These are phyloP conservation scores for Pseudogymnoascus sp. DNA, from an alignment of 2,329 filamentous ascomycete species.

Conservation along the genomic window DNA sequence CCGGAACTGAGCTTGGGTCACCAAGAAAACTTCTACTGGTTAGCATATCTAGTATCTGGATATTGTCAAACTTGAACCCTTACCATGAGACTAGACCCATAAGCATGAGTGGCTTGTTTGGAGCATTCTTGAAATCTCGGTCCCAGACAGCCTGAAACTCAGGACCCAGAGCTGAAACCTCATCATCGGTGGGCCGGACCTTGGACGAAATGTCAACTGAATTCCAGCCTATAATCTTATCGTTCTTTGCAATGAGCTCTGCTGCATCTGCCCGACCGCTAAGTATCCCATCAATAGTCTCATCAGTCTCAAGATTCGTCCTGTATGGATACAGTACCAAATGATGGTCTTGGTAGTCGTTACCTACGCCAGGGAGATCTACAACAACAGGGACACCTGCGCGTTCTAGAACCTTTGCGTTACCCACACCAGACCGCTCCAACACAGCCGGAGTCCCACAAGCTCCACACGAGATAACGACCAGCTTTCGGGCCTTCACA, in stretches of 20 bases:
- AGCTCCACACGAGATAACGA: constrained; percentile 37
- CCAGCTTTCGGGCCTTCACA: constrained; percentile 46
- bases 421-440: constrained; percentile 54
- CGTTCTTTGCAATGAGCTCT: constrained; percentile 38
- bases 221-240: constrained; percentile 50
- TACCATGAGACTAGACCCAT: constrained; percentile 36
- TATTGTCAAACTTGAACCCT: not conserved
- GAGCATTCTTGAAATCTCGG: constrained; percentile 38
- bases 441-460: constrained; percentile 38
- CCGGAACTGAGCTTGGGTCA: constrained; percentile 27
- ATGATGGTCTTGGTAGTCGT: constrained; percentile 49
- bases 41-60: not conserved
- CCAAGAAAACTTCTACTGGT: constrained; percentile 33
- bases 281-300: constrained; percentile 46
- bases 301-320: constrained; percentile 34
- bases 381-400: constrained; percentile 39
- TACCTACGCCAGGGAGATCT: constrained; percentile 44
- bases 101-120: constrained; percentile 37
- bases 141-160: constrained; percentile 48
- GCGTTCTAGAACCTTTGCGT: constrained; percentile 39
- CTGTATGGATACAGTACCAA: constrained; percentile 46
- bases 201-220: constrained; percentile 45
- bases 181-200: constrained; percentile 46
- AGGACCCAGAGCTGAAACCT: constrained; percentile 43
- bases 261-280: constrained; percentile 39